A percentile compares a stretch with the other conserved stretches of the same genome.
Conservation (phyloP, 1,284 basidiomycete genomes). For the Ceratobasidium papillatum region DNA sequence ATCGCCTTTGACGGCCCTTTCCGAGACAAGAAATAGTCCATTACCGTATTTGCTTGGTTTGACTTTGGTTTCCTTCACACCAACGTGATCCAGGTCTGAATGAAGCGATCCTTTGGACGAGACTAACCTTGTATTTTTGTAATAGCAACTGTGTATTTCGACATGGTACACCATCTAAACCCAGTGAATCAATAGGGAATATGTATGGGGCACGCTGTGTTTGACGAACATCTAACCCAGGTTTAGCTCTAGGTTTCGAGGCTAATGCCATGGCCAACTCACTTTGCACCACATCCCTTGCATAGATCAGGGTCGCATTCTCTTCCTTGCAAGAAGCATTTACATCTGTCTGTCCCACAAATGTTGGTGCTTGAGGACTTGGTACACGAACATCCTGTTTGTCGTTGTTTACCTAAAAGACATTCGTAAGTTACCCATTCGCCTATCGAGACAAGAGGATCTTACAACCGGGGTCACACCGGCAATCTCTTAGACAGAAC, state of each 20-base stretch:
- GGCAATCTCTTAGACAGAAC: slow-evolving; percentile 14
- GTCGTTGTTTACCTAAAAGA: slow-evolving; percentile 16
- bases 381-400: slow-evolving; percentile 12
- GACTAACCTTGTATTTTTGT: not conserved
- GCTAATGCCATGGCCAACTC: not conserved
- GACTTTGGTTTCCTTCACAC: slow-evolving; percentile 2
- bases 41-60: slow-evolving; percentile 14
- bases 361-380: slow-evolving; percentile 18
- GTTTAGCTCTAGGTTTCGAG: not conserved
- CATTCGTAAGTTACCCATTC: not conserved
- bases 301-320: slow-evolving; percentile 29
- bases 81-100: not conserved
- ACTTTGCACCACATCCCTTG: slow-evolving; percentile 18
- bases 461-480: slow-evolving; percentile 5
- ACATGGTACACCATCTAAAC: slow-evolving; percentile 6
- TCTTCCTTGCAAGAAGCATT: not conserved
- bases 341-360: slow-evolving; percentile 13
- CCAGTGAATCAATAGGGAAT: not conserved
- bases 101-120: not conserved
- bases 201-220: not conserved
- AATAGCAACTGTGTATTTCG: slow-evolving; percentile 3
- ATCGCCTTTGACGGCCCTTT: not conserved
- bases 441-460: not conserved
- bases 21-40: slow-evolving; percentile 14
- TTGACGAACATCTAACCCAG: not conserved